Evolutionary conservation across 805 yeast genomes (phyloP).

Genomic region (Hyphopichia homilentoma): DNA sequence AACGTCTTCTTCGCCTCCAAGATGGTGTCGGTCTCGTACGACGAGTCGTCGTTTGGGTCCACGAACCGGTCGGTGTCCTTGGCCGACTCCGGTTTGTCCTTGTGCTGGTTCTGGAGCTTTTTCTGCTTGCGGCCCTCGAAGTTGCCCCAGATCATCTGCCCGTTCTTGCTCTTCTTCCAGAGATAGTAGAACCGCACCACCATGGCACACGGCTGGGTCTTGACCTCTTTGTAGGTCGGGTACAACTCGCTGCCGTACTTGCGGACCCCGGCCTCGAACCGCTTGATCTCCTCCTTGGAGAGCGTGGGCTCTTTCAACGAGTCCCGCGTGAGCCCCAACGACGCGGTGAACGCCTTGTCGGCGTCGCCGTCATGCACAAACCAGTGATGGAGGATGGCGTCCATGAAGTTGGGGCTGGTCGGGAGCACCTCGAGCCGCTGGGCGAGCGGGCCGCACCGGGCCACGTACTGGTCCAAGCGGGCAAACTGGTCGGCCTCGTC

Average conservation of each 20-base stretch:
- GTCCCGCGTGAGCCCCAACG: conserved; percentile 49
- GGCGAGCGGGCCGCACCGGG: conserved; percentile 56
- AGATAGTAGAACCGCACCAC: conserved; percentile 82
- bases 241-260: conserved; percentile 75
- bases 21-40: conserved; percentile 57
- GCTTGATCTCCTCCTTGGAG: conserved; percentile 52
- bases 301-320: conserved; percentile 76
- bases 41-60: conserved; percentile 67
- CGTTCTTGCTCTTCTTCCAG: conserved; percentile 85
- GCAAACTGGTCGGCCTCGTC: conserved; percentile 24
- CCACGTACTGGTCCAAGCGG: conserved; percentile 51
- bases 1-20: conserved; percentile 37
- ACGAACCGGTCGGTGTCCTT: conserved; percentile 46
- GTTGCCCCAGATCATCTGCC: conserved; percentile 78
- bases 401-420: conserved; percentile 78
- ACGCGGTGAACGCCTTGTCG: conserved; percentile 44
- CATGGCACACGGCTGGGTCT: conserved; percentile 69
- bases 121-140: conserved; percentile 68
- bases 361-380: conserved; percentile 50
- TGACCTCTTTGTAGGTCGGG: conserved; percentile 69
- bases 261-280: conserved; percentile 73
- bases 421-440: conserved; percentile 49
- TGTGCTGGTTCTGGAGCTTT: conserved; percentile 38
- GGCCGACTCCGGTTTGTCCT: conserved; percentile 13
- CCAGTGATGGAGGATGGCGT: conserved; percentile 58